Base-by-base conservation (phyloP, 306 rosid species). In the Gillenia trifoliata region DNA sequence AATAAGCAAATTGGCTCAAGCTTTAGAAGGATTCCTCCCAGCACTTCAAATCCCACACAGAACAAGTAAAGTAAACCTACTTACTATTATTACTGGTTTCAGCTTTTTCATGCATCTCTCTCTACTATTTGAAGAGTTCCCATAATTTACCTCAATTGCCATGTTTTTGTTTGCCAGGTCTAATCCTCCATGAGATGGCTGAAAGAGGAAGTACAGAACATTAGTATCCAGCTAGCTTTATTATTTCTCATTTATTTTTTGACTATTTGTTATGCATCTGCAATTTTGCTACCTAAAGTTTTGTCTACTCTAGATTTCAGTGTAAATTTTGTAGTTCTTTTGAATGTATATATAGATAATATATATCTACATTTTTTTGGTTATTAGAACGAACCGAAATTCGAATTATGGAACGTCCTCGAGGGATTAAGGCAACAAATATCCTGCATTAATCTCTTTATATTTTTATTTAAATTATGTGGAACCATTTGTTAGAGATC, bases 1-100 rank as follows among this genome's bases (percentile, higher is more conserved):
- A 72, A 82, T 11, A 76, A 83, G 88, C 79, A 80, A 78, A 70
- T 79, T 57, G 73, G 68, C 55, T 80, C 93, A 0, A 50, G 86
- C 73, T 89, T 88, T 73, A 76, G 88, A 75, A 81, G 66, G 70
- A 89, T 89, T 55, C 93, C 93, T 20, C 93, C 89, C 50, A 86
- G 85, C 78, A 72, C 66, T 43, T 79, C 93, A 36, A 90, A 91
- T 78, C 93, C 90, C 64, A 84, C 75, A 45, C 89, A 88, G 68
- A 89, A 91, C 87, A 88, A 84, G 96, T 89, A 87, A 84, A 23
- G 29, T 60, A 61, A 56, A n/a, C 23, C 13, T 22, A 7, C 29
- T 56, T 56, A 23, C 75, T 77, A 75, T 56, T 56, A 23, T 73
- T 77, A 75, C 73, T 70, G 10, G 59, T 71, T 29, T 52, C 68